Evolutionary conservation across 805 yeast species (phyloP), one percentile per base, ranked within the genome.

Genomic region (Metschnikowia shivogae): DNA sequence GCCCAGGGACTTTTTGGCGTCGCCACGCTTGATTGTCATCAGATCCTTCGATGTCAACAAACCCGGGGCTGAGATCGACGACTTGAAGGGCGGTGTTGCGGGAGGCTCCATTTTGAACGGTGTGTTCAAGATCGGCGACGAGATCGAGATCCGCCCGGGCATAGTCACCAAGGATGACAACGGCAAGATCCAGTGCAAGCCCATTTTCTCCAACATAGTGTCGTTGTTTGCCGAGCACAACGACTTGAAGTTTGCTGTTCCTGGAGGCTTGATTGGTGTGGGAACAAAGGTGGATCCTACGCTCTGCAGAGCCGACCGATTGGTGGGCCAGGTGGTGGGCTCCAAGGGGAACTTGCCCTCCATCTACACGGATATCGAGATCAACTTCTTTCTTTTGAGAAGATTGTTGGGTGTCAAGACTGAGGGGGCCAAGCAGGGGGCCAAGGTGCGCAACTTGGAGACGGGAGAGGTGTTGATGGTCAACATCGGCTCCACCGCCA

Each of bases 251-350:
- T 93, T 92, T 62, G 99, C 99, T 47, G 99, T 93, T 60, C 99
- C 99, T 38, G 99, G 99, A 83, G 99, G 99, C 53, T 80, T 93
- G 65, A 95, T 93, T 61, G 99, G 99, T 81, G 97, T 93, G 47
- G 99, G 99, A 74, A 93, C 99, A 42, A 89, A 88, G 72, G 95
- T 93, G 56, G 99, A 93, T 71, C 99, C 99, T 46, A 93, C 99
- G 2, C 75, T 93, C 61, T 93, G 99, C 78, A 87, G 99, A 76
- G 99, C 98, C 50, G 99, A 93, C 74, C 88, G 99, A 75, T 79
- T 93, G 61, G 97, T 95, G 45, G 99, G 99, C 60, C 99, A 93
- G 74, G 99, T 93, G 50, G 95, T 95, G 49, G 99, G 99, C 64
- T 90, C 97, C 49, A 90, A 84, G 68, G 97, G 97, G 55, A 84